Evolutionary conservation across 208 protist species (phyloP).

Genomic region (Acanthamoeba castellanii): DNA sequence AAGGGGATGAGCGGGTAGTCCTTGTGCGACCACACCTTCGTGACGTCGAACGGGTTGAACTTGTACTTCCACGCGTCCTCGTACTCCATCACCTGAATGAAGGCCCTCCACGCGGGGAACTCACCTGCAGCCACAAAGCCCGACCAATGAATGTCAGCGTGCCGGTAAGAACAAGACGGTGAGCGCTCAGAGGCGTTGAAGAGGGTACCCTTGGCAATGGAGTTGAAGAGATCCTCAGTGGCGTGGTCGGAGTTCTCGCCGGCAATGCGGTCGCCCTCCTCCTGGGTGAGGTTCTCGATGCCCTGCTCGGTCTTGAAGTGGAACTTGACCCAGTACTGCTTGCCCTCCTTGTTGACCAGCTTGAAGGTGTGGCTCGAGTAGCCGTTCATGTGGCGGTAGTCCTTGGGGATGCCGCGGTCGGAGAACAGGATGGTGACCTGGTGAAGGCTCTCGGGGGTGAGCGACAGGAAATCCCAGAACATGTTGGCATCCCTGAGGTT

Average conservation of each 20-base stretch:
- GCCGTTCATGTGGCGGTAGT: constrained; percentile 90
- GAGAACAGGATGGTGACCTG: constrained; percentile 90
- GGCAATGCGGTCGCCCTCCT: constrained; percentile 88
- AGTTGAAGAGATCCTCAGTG: constrained; percentile 90
- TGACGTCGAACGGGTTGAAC: constrained; percentile 92
- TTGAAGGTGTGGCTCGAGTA: constrained; percentile 89
- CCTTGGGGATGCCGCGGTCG: constrained; percentile 87
- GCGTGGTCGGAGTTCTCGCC: constrained; percentile 87
- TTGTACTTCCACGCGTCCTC: constrained; percentile 87
- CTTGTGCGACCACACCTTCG: constrained; percentile 92
- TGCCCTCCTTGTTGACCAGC: constrained; percentile 88
- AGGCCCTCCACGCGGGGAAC: constrained; percentile 88
- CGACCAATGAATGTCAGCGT: neutral
- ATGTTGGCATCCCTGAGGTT: constrained; percentile 86
- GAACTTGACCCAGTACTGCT: constrained; percentile 89
- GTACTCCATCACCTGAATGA: constrained; percentile 90
- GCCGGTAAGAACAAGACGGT: neutral
- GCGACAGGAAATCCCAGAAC: constrained; percentile 90
- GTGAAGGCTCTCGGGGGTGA: constrained; percentile 89
- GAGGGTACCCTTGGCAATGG: constrained; percentile 51
- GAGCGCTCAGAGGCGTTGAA: neutral
- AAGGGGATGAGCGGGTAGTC: constrained; percentile 90
- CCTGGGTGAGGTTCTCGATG: constrained; percentile 87
- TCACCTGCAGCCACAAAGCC: constrained; percentile 81
- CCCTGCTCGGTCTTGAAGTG: constrained; percentile 91